Conservation (phyloP, 805 yeast species). For the Blastobotrys americana region DNA sequence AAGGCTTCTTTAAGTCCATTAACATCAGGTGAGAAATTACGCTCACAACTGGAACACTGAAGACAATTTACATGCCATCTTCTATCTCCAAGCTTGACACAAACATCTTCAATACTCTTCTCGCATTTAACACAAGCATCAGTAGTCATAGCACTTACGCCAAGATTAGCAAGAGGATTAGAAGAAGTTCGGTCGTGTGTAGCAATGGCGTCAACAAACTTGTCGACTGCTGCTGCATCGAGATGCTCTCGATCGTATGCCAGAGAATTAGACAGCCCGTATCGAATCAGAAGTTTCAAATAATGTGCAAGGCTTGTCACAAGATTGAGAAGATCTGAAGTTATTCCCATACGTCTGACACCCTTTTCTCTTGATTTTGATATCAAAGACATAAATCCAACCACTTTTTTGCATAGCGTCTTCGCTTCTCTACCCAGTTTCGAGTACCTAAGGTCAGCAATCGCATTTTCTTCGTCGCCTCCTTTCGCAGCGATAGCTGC, state of each 20-base stretch:
- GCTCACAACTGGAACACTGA: constrained; percentile 52
- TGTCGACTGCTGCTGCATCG: constrained; percentile 54
- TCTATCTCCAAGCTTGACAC: constrained; percentile 47
- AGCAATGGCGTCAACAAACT: constrained; percentile 50
- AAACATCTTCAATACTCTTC: constrained; percentile 77
- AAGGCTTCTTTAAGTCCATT: constrained; percentile 38
- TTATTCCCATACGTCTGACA: constrained; percentile 20
- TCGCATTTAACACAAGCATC: constrained; percentile 70
- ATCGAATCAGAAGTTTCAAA: constrained; percentile 73
- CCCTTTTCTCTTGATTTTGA: constrained; percentile 41
- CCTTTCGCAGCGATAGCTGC: neutral
- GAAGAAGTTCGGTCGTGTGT: constrained; percentile 38
- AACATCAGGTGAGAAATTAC: constrained; percentile 37
- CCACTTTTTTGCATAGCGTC: constrained; percentile 78
- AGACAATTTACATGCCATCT: constrained; percentile 85
- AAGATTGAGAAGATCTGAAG: constrained; percentile 52
- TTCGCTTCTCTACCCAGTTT: constrained; percentile 56
- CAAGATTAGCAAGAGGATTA: constrained; percentile 25
- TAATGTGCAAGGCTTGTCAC: constrained; percentile 92
- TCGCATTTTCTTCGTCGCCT: constrained; percentile 5
- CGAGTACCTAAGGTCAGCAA: constrained; percentile 10
- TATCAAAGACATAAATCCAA: constrained; percentile 78
- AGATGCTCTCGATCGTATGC: constrained; percentile 38
- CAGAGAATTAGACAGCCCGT: constrained; percentile 73
- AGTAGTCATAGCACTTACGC: constrained; percentile 40